These are phyloP conservation scores for Ambrosia trifida DNA, from an alignment of 129 eudicot genomes.

Conservation along the genomic window DNA sequence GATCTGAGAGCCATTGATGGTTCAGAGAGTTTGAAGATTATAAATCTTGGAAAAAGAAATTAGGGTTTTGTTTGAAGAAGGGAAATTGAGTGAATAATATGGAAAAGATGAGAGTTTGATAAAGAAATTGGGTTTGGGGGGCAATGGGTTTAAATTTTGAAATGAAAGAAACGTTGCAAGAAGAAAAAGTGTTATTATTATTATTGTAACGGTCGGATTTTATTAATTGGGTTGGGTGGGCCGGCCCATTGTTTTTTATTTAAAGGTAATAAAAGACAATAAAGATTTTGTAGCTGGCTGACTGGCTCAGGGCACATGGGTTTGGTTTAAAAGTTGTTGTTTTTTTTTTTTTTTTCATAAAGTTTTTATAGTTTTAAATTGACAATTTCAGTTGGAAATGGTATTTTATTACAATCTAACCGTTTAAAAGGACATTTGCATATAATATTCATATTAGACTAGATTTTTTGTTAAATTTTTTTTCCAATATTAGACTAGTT, in stretches of 20 bases:
- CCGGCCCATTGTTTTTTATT: neutral
- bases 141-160: slow-evolving; percentile 43
- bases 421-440: too few species aligned
- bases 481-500: too few species aligned
- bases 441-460: too few species aligned
- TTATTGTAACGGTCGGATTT: slow-evolving; percentile 50
- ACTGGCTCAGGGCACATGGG: too few species aligned
- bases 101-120: slow-evolving; percentile 17
- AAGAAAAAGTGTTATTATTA: slow-evolving; percentile 1
- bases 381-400: too few species aligned
- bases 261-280: too few species aligned
- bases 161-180: slow-evolving; percentile 19
- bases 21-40: slow-evolving; percentile 13
- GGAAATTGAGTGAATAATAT: slow-evolving; percentile 7
- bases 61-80: slow-evolving; percentile 18
- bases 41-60: slow-evolving; percentile 4
- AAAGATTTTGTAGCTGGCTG: too few species aligned
- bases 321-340: too few species aligned
- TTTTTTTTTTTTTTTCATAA: too few species aligned
- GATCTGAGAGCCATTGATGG: slow-evolving; percentile 69
- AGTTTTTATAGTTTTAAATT: too few species aligned
- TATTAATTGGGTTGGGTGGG: neutral
- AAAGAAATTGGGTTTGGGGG: slow-evolving; percentile 20
- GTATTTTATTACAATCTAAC: too few species aligned
- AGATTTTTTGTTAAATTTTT: too few species aligned